Base-by-base conservation (phyloP, 768 basidiomycete genomes). In the Hirschioporus abietinus region DNA sequence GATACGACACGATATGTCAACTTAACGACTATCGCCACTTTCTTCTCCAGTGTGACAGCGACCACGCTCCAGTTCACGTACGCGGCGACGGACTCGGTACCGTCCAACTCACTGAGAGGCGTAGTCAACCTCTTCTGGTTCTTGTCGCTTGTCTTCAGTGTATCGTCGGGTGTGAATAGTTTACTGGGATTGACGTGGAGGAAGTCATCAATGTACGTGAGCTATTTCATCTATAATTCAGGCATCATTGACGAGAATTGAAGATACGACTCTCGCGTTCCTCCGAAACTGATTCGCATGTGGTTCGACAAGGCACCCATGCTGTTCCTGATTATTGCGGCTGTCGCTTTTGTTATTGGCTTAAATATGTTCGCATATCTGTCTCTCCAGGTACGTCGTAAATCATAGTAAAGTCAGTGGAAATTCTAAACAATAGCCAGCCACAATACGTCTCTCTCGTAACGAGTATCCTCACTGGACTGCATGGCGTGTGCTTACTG, bases 81-180 rank as follows among this genome's bases (percentile, higher is more conserved):
- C 36, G 73, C 15, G 3, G 5, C 20, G 42, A 5, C 12, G 12
- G 6, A 52, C 5, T 20, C 30, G 30, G 30, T 83, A 15, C 79
- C 75, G 26, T 76, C 74, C 2, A 75, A 72, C 0, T 63, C 74
- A 0, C 68, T 84, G 24, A 75, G 82, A 1, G 80, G 84, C 67
- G 80, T 84, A 0, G 89, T 91, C 60, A 92, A 91, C 72, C 81
- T 79, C 52, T 88, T 91, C 70, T 91, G 90, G 89, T 91, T 91
- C 71, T 82, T 85, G 1, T 90, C 88, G 10, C 74, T 92, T 65
- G 89, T 92, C 3, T 91, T 92, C 77, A 89, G 87, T 68, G 90
- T 91, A 66, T 88, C 84, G 25, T 87, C 90, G 3, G 88, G 89
- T 24, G 90, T 92, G 59, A 92, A 91, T 75, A 88, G 86, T 73